Evolutionary conservation across 2,329 filamentous ascomycete genomes (phyloP), one percentile per base, ranked within the genome.

Genomic region (Penicillium sp.): DNA sequence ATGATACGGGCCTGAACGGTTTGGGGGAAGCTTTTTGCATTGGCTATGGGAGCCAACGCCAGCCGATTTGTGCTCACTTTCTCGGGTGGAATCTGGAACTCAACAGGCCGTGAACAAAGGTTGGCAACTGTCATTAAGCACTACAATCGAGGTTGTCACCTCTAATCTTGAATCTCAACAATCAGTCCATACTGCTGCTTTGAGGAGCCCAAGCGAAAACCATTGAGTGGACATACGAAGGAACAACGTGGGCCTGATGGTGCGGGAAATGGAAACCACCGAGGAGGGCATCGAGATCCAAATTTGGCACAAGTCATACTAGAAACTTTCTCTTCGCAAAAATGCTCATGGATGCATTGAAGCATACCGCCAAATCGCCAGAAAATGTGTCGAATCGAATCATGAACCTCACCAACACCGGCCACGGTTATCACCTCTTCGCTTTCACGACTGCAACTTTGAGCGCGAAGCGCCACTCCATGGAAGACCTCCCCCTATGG

Each of bases 171-270:
- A 66, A 4, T 73, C 65, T 27, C 67, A 71, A 49, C 55, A 60
- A 6, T 70, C 69, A 11, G 59, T 73, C 41, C 65, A 63, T 40
- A 50, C 56, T 2, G 71, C 71, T 2, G 68, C 70, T 5, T 59
- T 56, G n/a, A 60, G 63, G 19, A 65, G 72, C 54, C 61, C 59
- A 46, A 51, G 40, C 3, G 24, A 51, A 19, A 54, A 61, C 49
- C 50, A 69, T 47, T 63, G 61, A 36, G 59, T 75, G 35, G 70
- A 76, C 52, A 61, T 70, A 10, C 55, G 75, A 10, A 70, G 75
- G 40, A 73, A 74, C 58, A 74, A 73, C 51, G 73, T 73, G 5
- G 73, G 73, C 7, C 59, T 75, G 36, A 74, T 75, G 70, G 69
- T 66, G 2, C 56, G 66, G 9, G 52, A 66, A 3, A 66, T 58